Conservation (phyloP, 176 grass and related monocot genomes). For the Pontederia paniculata region DNA sequence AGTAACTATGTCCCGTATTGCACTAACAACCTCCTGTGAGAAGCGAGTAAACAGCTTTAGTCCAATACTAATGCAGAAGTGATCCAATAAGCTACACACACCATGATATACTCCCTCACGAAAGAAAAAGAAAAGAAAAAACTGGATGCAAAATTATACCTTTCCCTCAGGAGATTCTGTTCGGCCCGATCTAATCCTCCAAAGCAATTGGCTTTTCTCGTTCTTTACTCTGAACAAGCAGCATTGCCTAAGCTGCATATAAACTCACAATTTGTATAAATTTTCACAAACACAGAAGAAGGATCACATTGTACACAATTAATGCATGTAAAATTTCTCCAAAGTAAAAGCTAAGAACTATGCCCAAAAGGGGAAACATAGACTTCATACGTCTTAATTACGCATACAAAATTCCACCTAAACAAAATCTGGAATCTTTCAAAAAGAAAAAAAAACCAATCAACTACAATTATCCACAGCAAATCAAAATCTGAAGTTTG, state of each 20-base stretch:
- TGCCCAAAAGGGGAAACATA: background rate
- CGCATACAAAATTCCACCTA: background rate
- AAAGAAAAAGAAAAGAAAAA: conserved; percentile 15
- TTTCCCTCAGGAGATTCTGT: conserved; percentile 30
- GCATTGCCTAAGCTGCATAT: conserved; percentile 53
- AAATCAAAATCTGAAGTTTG: background rate
- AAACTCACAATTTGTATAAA: conserved; percentile 10
- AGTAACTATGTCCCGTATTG: conserved; percentile 55
- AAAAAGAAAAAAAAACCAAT: background rate
- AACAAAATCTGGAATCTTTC: background rate
- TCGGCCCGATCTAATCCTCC: conserved; percentile 47
- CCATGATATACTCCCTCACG: background rate
- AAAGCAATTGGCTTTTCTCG: conserved; percentile 59
- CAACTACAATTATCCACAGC: background rate
- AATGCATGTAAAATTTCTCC: background rate
- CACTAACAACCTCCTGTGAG: conserved; percentile 47
- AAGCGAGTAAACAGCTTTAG: background rate
- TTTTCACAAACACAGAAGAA: background rate
- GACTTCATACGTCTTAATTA: background rate
- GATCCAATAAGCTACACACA: conserved; percentile 8
- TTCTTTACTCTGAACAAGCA: conserved; percentile 57
- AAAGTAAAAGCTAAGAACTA: background rate
- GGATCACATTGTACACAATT: background rate
- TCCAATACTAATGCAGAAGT: background rate
- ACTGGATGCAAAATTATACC: conserved; percentile 21